Base-by-base conservation (phyloP, 2,329 filamentous ascomycete species). In the Trichophyton simii region DNA sequence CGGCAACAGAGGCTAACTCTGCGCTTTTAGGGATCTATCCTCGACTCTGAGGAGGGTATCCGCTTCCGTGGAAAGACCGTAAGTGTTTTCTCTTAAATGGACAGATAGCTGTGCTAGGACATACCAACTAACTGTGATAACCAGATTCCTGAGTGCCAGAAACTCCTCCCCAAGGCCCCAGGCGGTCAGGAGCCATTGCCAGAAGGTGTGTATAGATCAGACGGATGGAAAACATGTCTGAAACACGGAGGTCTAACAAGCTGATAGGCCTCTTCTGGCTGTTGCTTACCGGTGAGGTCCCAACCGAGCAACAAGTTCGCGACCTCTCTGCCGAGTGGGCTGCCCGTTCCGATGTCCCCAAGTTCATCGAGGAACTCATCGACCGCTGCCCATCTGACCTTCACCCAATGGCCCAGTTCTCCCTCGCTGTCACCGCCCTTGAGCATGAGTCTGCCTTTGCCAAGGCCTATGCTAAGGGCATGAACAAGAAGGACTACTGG, bases 401-500 rank as follows among this genome's bases (percentile, higher is more conserved):
- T 70, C 94, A 99, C 86, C 94, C 94, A 77, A 99, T 99, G 94
- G 92, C 94, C 66, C 94, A 99, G 82, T 95, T 99, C 84, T 97
- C 94, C 63, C 82, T 99, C 72, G 94, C 94, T 72, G 91, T 99
- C 72, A 96, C 88, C 70, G 94, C 94, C 73, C 91, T 99, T 73
- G 94, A 99, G 86, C 91, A 96, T 80, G 92, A 95, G 77, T 97
- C 94, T 66, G 85, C 89, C 67, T 99, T 99, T 80, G 87, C 94
- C 77, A 96, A 96, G 84, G 94, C 94, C 72, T 99, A 99, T 76
- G 92, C 91, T 73, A 95, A 95, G 85, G 94, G 94, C 75, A 89
- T 99, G 75, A 94, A 92, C 86, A 99, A 99, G 89, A 89, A 91
- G 79, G 91, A 97, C 71, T 99, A 99, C 89, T 99, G 94, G 94